These are phyloP conservation scores for Hypoxylon fragiforme DNA, from an alignment of 495 filamentous ascomycete species.

Conservation along the genomic window DNA sequence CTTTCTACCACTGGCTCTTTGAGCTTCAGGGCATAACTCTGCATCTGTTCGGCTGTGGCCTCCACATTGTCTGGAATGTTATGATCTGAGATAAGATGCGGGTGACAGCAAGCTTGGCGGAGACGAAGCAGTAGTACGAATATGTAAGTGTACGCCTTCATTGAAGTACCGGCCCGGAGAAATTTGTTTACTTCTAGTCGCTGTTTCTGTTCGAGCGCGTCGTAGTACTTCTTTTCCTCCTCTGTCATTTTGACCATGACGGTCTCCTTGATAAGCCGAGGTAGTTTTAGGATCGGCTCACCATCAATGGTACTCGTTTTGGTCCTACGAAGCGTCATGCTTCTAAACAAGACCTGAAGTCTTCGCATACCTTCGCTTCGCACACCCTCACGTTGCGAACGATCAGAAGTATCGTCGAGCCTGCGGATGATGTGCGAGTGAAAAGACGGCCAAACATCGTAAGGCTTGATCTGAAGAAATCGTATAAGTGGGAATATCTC, in stretches of 20 bases:
- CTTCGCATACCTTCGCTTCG: conserved; percentile 63
- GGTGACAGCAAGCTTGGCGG: conserved; percentile 91
- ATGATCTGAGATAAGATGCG: conserved; percentile 82
- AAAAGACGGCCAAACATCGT: conserved; percentile 64
- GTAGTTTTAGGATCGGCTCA: conserved; percentile 76
- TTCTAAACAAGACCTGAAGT: conserved; percentile 79
- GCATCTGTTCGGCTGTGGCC: conserved; percentile 58
- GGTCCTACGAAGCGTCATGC: conserved; percentile 81
- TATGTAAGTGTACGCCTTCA: conserved; percentile 80
- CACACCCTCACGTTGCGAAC: conserved; percentile 29
- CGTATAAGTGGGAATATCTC: conserved; percentile 83
- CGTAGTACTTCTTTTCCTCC: conserved; percentile 74
- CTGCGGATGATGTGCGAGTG: too few relatives aligned
- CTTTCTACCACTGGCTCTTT: conserved; percentile 63
- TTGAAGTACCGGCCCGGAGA: conserved; percentile 69
- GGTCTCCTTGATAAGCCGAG: conserved; percentile 66
- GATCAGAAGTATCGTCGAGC: conserved; percentile 36
- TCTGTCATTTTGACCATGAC: conserved; percentile 72
- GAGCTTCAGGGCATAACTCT: conserved; percentile 67
- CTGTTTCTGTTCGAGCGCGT: conserved; percentile 66
- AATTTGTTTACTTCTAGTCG: conserved; percentile 78
- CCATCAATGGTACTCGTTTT: conserved; percentile 86
- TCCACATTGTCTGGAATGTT: conserved; percentile 54
- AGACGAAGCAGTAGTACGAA: conserved; percentile 85
- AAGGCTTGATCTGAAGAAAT: conserved; percentile 85